These are phyloP conservation scores for Pythium plurisporium DNA, from an alignment of 352 stramenopile species.

Conservation along the genomic window DNA sequence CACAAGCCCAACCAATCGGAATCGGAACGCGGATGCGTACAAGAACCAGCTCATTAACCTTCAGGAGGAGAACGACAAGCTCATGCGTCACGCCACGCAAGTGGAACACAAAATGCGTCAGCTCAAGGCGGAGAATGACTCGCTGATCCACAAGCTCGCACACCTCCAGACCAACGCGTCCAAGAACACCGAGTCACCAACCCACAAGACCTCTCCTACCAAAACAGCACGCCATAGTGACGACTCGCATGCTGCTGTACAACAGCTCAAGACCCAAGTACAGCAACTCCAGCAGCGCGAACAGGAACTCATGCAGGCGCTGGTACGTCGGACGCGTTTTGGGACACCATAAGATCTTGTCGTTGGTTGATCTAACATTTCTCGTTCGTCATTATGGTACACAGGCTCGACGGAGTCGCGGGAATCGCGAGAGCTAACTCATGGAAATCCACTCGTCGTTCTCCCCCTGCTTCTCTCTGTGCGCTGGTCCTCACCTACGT, in stretches of 20 bases:
- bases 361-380: too few relatives aligned
- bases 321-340: constrained; percentile 53
- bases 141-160: constrained; percentile 27
- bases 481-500: background rate
- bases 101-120: constrained; percentile 29
- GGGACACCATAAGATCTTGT: too few relatives aligned
- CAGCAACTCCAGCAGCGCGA: constrained; percentile 71
- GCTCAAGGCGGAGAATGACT: constrained; percentile 47
- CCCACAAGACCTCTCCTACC: constrained; percentile 17
- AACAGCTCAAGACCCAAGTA: constrained; percentile 50
- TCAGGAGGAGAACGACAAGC: constrained; percentile 61
- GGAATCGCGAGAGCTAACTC: constrained; percentile 28
- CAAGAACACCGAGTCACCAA: constrained; percentile 1
- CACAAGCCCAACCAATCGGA: constrained; percentile 16
- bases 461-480: too few relatives aligned
- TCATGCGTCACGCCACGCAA: constrained; percentile 26
- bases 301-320: constrained; percentile 77
- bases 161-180: constrained; percentile 1
- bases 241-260: constrained; percentile 6
- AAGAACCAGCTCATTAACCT: constrained; percentile 55
- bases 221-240: constrained; percentile 4
- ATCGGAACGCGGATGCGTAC: constrained; percentile 24
- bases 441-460: background rate
- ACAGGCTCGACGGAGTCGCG: constrained; percentile 49
- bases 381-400: background rate